Evolutionary conservation across 176 grass and related monocot species (phyloP), one percentile per base, ranked within the genome.

Genomic region (Aechmea fasciata): DNA sequence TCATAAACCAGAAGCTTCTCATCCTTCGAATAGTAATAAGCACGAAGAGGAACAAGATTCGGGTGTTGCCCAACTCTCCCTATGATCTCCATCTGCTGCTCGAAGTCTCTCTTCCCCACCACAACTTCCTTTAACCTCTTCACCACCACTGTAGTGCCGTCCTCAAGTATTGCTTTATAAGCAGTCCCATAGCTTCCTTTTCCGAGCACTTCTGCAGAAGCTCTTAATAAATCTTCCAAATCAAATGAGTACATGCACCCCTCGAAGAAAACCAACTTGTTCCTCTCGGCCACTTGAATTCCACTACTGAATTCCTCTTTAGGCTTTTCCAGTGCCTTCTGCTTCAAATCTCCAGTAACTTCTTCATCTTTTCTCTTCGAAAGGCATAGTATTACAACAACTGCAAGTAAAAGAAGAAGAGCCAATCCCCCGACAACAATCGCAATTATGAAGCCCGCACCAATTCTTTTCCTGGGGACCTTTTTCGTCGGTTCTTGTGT

Each of bases 11-110:
- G 71, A 79, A 99, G 87, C 75, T 90, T 99, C 81, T 99, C 95
- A 73, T 99, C 95, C 79, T 99, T 99, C 0, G 95, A 99, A 84
- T 90, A 94, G 82, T 94, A 99, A 72, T 99, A 99, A 65, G 95
- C 95, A 69, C 84, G 77, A 69, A 99, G 78, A 2, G 84, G 82
- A 51, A 85, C 69, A 2, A 99, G 75, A 70, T 90, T 84, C 59
- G 83, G 74, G 68, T 87, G 87, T 66, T 83, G 85, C 47, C 95
- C 87, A 61, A 88, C 84, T 52, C 72, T 90, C n/a, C 80, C 87
- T 13, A 99, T 85, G 24, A 88, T 77, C 52, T 99, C 95, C 87
- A 99, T 94, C 70, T 99, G 95, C 65, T 88, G 89, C 75, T 99
- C 95, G 80, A 99, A 94, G 78, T 99, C 95, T 66, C 69, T 99